Percentiles rank a stretch among this genome's conserved stretches.
Evolutionary conservation across 352 stramenopile genomes (phyloP).

Genomic region (Phytophthora fragariae): DNA sequence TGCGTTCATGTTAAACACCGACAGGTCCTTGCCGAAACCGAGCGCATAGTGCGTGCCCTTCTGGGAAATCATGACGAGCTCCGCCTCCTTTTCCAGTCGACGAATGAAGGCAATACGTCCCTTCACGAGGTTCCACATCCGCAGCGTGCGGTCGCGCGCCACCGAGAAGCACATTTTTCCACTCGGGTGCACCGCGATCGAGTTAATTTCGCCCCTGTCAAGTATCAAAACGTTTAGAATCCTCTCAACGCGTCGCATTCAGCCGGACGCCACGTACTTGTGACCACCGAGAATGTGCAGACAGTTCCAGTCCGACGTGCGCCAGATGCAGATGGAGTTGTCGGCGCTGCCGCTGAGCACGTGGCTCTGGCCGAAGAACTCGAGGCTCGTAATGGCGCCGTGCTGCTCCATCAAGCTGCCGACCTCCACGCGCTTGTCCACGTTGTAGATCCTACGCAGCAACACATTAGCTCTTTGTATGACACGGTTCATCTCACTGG

Average conservation of each 20-base stretch:
- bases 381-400: constrained; percentile 85
- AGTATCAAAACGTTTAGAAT: background rate
- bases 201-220: constrained; percentile 78
- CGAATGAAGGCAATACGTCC: constrained; percentile 90
- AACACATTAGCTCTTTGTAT: constrained; percentile 5
- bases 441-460: constrained; percentile 83
- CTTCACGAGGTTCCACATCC: constrained; percentile 93
- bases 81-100: constrained; percentile 83
- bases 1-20: constrained; percentile 84
- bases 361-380: constrained; percentile 89
- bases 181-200: constrained; percentile 89
- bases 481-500: background rate
- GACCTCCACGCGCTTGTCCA: constrained; percentile 88
- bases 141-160: constrained; percentile 81
- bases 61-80: constrained; percentile 79
- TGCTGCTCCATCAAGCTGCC: constrained; percentile 90
- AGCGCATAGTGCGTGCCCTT: constrained; percentile 77
- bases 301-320: constrained; percentile 91
- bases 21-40: constrained; percentile 76
- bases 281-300: constrained; percentile 90
- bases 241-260: background rate
- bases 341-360: constrained; percentile 89
- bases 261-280: constrained; percentile 55
- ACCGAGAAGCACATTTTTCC: constrained; percentile 90
- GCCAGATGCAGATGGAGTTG: constrained; percentile 92